phyloP scores from a whole-genome alignment of 2,329 filamentous ascomycete genomes.

The Calonectria pauciramosa region DNA sequence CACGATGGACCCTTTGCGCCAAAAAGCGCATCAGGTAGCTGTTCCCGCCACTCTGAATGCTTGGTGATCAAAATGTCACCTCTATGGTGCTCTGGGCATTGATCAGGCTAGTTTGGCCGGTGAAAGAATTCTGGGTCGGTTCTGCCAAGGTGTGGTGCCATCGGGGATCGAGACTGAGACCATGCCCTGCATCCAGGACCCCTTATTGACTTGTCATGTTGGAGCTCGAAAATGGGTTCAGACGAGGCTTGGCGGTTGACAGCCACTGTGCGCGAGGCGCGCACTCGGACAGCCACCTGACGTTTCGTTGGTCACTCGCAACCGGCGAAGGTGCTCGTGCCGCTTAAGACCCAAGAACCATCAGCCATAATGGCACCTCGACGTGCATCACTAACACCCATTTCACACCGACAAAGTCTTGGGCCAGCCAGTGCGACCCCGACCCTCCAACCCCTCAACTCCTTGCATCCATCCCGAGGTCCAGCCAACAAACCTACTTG shows the following conservation, averaged over 20 bases:
- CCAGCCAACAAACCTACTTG: conserved; percentile 21
- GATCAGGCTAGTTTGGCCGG: conserved; percentile 1
- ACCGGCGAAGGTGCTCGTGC: conserved; percentile 11
- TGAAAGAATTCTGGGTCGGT: neutral
- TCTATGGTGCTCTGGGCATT: neutral
- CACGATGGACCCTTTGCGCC: neutral
- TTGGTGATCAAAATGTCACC: conserved; percentile 8
- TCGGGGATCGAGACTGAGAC: conserved; percentile 22
- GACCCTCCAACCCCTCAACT: conserved; percentile 13
- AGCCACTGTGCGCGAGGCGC: neutral
- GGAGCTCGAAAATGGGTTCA: conserved; percentile 1
- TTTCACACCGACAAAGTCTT: conserved; percentile 20
- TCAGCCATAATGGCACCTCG: neutral
- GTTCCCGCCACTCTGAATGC: neutral
- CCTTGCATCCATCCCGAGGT: conserved; percentile 29
- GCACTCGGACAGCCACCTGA: conserved; percentile 8
- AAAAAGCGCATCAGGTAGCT: neutral
- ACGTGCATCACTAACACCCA: neutral
- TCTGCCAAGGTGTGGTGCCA: conserved; percentile 13
- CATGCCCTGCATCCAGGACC: conserved; percentile 4
- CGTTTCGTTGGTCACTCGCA: conserved; percentile 2
- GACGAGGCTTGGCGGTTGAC: conserved; percentile 12
- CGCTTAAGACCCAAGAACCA: neutral
- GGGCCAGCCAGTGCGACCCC: neutral
- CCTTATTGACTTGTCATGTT: conserved; percentile 24